phyloP scores from a whole-genome alignment of 441 rosid genomes.

The Aquilaria agallochum region DNA sequence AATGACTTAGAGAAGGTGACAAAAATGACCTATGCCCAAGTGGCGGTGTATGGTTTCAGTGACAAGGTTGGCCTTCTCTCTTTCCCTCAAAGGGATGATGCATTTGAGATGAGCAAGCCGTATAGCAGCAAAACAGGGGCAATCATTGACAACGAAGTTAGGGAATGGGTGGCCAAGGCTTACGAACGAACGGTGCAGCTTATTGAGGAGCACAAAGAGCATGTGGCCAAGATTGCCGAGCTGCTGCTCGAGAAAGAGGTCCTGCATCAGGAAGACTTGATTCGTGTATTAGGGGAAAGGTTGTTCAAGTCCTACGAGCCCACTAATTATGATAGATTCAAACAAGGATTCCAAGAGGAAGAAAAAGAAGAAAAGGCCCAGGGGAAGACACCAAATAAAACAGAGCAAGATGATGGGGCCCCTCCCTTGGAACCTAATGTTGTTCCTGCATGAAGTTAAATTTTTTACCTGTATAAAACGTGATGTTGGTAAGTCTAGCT shows the following conservation, averaged over 20 bases:
- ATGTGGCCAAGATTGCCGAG: slow-evolving; percentile 52
- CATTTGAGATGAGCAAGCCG: slow-evolving; percentile 47
- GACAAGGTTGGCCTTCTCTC: slow-evolving; percentile 77
- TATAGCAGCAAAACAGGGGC: slow-evolving; percentile 61
- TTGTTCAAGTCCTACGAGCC: slow-evolving; percentile 48
- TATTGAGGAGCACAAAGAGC: slow-evolving; percentile 58
- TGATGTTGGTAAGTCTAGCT: background rate
- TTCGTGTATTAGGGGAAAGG: slow-evolving; percentile 48
- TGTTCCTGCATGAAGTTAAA: slow-evolving; percentile 16
- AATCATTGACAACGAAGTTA: slow-evolving; percentile 52
- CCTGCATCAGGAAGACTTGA: slow-evolving; percentile 58
- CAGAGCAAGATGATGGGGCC: slow-evolving; percentile 27
- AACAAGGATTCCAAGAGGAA: slow-evolving; percentile 45
- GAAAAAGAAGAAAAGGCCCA: slow-evolving; percentile 15
- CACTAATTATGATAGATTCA: slow-evolving; percentile 54
- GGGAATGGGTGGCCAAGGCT: slow-evolving; percentile 58
- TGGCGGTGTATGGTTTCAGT: slow-evolving; percentile 64
- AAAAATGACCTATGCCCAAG: slow-evolving; percentile 60
- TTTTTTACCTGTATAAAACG: slow-evolving; percentile 1
- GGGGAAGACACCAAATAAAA: slow-evolving; percentile 19
- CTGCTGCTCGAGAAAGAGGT: slow-evolving; percentile 61
- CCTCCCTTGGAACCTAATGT: slow-evolving; percentile 34
- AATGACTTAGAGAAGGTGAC: slow-evolving; percentile 71
- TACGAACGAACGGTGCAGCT: slow-evolving; percentile 40
- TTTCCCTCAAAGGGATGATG: slow-evolving; percentile 49